phyloP scores from a whole-genome alignment of 257 asterid genomes.

The Avicennia marina region DNA sequence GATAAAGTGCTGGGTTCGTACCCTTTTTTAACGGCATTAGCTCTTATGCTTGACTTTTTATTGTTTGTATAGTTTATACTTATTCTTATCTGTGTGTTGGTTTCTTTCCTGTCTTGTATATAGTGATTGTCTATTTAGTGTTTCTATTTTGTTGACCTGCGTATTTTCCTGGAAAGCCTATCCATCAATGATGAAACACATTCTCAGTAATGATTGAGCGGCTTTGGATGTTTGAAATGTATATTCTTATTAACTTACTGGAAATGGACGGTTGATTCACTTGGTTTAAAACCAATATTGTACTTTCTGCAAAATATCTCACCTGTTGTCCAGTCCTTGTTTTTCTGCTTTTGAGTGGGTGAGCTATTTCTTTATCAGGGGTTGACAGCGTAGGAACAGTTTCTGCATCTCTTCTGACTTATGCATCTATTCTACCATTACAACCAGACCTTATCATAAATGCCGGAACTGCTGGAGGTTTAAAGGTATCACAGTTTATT shows the following conservation, averaged over 20 bases:
- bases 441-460: constrained; percentile 88
- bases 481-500: too few relatives aligned
- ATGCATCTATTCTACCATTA: constrained; percentile 84
- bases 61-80: too few relatives aligned
- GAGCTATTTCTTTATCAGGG: constrained; percentile 43
- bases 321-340: constrained; percentile 1
- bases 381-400: constrained; percentile 95
- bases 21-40: not conserved
- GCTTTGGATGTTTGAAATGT: too few relatives aligned
- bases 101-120: too few relatives aligned
- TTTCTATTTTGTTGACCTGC: constrained; percentile 4
- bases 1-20: constrained; percentile 64
- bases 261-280: too few relatives aligned
- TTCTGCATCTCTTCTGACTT: constrained; percentile 76
- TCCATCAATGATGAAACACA: too few relatives aligned
- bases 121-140: not conserved
- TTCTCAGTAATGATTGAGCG: too few relatives aligned
- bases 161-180: not conserved
- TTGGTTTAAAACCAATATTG: too few relatives aligned
- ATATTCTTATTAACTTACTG: too few relatives aligned
- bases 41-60: too few relatives aligned
- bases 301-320: constrained; percentile 1
- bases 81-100: too few relatives aligned
- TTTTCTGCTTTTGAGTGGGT: constrained; percentile 14
- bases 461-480: constrained; percentile 99